Conservation (phyloP, 2,329 filamentous ascomycete genomes). For the Aspergillaceae sp. region DNA sequence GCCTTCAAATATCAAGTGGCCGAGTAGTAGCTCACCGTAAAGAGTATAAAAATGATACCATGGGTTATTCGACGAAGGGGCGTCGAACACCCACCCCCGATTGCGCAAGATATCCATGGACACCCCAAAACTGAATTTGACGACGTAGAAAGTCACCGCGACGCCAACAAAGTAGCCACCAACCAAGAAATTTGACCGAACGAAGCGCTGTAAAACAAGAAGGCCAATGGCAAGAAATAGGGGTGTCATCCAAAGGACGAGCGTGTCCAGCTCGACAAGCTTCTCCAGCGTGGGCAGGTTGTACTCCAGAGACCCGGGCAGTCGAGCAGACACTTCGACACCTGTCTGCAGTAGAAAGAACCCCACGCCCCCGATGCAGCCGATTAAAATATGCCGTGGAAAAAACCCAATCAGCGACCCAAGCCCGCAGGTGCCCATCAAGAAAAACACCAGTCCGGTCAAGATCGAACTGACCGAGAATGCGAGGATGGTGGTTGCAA, state of each 20-base stretch:
- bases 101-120: conserved; percentile 59
- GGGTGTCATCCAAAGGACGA: conserved; percentile 76
- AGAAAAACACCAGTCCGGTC: conserved; percentile 83
- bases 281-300: conserved; percentile 65
- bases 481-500: conserved; percentile 87
- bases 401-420: conserved; percentile 96
- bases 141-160: conserved; percentile 48
- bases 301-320: conserved; percentile 79
- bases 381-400: conserved; percentile 88
- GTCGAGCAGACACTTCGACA: conserved; percentile 81
- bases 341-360: conserved; percentile 90
- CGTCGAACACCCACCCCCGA: conserved; percentile 84
- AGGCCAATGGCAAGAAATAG: conserved; percentile 66
- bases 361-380: conserved; percentile 93
- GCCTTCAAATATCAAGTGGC: conserved; percentile 4
- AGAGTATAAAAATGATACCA: conserved; percentile 98
- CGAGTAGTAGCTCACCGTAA: conserved; percentile 58
- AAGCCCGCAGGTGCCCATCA: conserved; percentile 77
- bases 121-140: conserved; percentile 48
- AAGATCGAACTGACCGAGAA: conserved; percentile 86
- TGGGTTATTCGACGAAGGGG: conserved; percentile 72
- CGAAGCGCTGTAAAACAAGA: conserved; percentile 65
- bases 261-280: conserved; percentile 63
- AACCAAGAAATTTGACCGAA: conserved; percentile 75
- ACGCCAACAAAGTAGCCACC: conserved; percentile 81